These are phyloP conservation scores for Malassezia restricta DNA, from an alignment of 1,284 basidiomycete genomes.

Conservation along the genomic window DNA sequence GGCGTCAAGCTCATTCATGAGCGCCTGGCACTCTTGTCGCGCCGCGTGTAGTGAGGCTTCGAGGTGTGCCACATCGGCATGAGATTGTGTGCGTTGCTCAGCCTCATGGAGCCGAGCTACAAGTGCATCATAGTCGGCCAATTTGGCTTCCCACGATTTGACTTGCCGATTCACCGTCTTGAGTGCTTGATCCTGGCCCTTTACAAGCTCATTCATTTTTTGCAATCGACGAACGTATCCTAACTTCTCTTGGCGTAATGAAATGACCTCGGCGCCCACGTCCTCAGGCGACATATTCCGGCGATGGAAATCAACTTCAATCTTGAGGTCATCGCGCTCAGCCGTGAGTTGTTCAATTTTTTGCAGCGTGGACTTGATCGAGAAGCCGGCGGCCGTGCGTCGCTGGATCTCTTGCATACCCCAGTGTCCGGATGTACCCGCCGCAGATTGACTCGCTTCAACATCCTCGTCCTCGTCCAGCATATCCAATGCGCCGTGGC, in stretches of 20 bases:
- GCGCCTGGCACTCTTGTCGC: constrained; percentile 18
- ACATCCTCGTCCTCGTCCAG: constrained; percentile 8
- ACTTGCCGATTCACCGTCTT: constrained; percentile 35
- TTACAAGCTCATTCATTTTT: constrained; percentile 33
- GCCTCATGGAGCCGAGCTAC: constrained; percentile 1
- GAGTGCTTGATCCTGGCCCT: constrained; percentile 38
- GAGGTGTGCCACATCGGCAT: constrained; percentile 1
- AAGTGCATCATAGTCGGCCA: constrained; percentile 8
- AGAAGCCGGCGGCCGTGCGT: constrained; percentile 31
- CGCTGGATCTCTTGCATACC: constrained; percentile 30
- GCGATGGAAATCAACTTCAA: constrained; percentile 39
- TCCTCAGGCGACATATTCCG: constrained; percentile 39
- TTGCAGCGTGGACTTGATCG: constrained; percentile 37
- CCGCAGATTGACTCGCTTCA: not conserved
- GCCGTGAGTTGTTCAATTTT: constrained; percentile 38
- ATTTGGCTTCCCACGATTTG: constrained; percentile 26
- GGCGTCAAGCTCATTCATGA: constrained; percentile 29
- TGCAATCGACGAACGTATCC: constrained; percentile 36
- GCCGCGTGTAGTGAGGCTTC: constrained; percentile 21
- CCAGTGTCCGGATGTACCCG: constrained; percentile 26
- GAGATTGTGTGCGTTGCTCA: not conserved
- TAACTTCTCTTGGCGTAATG: constrained; percentile 37
- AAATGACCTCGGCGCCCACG: constrained; percentile 30
- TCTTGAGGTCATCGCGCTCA: constrained; percentile 43
- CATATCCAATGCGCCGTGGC: constrained; percentile 3